Conservation (phyloP, 495 filamentous ascomycete genomes). For the Chaetomidium leptoderma region DNA sequence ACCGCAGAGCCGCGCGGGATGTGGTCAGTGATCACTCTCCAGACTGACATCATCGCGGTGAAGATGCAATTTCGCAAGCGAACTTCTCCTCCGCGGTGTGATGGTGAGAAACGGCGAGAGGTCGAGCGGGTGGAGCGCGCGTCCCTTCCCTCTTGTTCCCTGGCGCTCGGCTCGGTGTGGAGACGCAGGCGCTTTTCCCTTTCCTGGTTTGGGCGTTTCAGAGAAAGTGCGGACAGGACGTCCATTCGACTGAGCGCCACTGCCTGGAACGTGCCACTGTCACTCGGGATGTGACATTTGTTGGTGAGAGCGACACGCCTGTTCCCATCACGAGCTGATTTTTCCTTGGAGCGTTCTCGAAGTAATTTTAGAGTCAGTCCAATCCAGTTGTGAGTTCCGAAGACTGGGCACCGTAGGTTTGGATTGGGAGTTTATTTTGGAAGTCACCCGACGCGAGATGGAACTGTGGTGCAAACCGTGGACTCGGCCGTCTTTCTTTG, state of each 20-base stretch:
- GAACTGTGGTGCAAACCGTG: no score
- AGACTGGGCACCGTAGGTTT: no score
- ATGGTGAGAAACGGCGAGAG: background rate
- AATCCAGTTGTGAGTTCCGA: no score
- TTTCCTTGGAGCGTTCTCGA: background rate
- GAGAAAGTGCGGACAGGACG: slow-evolving; percentile 13
- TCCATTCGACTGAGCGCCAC: slow-evolving; percentile 15
- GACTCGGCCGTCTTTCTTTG: no score
- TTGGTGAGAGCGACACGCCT: slow-evolving; percentile 5
- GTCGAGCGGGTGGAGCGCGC: background rate
- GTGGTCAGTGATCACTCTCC: background rate
- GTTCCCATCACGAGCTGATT: background rate
- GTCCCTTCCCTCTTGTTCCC: no score
- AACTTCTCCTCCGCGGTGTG: background rate
- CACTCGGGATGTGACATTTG: background rate
- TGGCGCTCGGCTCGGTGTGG: background rate
- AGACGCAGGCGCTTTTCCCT: slow-evolving; percentile 1
- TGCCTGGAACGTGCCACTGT: background rate
- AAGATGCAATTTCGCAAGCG: background rate
- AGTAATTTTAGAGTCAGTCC: background rate
- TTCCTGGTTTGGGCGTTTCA: slow-evolving; percentile 27
- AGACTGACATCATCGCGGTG: slow-evolving; percentile 10
- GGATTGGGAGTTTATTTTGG: background rate
- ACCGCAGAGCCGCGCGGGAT: slow-evolving; percentile 13
- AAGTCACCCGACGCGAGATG: background rate